Percentiles rank a stretch among this genome's conserved stretches.
Conservation (phyloP, 371 early-diverging fungal species). For the Saksenaea vasiformis region DNA sequence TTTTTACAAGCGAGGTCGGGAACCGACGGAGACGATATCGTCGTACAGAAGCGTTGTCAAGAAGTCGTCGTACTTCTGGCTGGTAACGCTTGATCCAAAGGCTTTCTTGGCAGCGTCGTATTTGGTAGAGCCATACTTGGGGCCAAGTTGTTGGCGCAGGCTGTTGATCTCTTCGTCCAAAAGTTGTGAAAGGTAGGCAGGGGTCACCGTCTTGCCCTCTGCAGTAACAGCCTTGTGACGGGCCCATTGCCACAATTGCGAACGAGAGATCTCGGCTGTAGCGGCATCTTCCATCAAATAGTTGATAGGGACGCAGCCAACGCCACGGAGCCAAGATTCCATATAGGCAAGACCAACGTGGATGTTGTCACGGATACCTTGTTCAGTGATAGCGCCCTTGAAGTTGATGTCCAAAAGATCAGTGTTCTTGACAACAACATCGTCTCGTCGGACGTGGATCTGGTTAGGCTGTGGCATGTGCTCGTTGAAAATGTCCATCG, state of each 20-base stretch:
- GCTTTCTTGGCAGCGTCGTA: slow-evolving; percentile 77
- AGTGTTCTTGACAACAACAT: slow-evolving; percentile 73
- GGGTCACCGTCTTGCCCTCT: slow-evolving; percentile 73
- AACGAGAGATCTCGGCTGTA: slow-evolving; percentile 94
- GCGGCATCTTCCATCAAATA: slow-evolving; percentile 97
- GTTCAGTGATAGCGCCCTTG: slow-evolving; percentile 76
- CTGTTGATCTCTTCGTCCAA: slow-evolving; percentile 79
- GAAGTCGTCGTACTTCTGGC: slow-evolving; percentile 86
- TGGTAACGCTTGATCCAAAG: slow-evolving; percentile 79
- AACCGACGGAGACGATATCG: slow-evolving; percentile 53
- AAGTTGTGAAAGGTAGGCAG: slow-evolving; percentile 64
- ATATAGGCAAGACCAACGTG: slow-evolving; percentile 86
- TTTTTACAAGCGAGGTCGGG: slow-evolving; percentile 18
- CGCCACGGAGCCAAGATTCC: slow-evolving; percentile 91
- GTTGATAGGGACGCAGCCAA: slow-evolving; percentile 93
- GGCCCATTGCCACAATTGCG: slow-evolving; percentile 95
- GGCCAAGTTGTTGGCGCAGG: slow-evolving; percentile 59
- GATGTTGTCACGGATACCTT: slow-evolving; percentile 84
- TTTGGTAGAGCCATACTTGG: slow-evolving; percentile 58
- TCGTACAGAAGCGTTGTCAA: slow-evolving; percentile 85
- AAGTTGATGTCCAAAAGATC: slow-evolving; percentile 81
- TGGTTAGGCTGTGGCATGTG: slow-evolving; percentile 93
- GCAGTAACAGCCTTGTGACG: slow-evolving; percentile 74
- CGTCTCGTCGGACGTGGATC: slow-evolving; percentile 80
- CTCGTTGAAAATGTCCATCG: slow-evolving; percentile 80